These are phyloP conservation scores for Dentipellis fragilis DNA, from an alignment of 768 basidiomycete genomes.

Conservation along the genomic window DNA sequence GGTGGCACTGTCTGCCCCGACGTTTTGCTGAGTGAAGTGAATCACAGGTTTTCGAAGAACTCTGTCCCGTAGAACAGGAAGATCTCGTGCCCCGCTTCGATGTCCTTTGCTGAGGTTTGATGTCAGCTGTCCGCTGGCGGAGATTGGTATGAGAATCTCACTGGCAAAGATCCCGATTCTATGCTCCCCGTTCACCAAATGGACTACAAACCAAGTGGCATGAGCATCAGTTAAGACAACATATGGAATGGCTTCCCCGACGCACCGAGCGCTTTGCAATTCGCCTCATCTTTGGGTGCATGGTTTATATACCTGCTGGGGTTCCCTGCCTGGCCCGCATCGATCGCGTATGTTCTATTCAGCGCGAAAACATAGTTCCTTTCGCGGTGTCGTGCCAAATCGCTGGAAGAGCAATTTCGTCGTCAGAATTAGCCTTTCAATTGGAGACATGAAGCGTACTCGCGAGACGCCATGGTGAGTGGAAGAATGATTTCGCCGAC, in stretches of 20 bases:
- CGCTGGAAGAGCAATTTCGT: neutral
- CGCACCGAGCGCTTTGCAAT: neutral
- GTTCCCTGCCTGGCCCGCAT: neutral
- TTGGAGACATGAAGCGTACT: neutral
- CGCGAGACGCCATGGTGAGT: neutral
- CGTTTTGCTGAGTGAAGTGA: neutral
- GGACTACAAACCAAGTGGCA: neutral
- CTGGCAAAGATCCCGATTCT: neutral
- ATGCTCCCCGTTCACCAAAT: neutral
- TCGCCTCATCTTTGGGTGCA: neutral
- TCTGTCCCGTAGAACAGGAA: neutral
- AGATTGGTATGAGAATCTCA: neutral
- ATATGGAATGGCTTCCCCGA: neutral
- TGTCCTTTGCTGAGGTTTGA: neutral
- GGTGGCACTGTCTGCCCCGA: neutral
- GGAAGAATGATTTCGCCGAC: neutral
- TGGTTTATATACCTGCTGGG: neutral
- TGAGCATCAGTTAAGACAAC: neutral
- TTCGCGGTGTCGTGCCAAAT: neutral
- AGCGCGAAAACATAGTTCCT: neutral
- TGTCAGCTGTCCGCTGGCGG: neutral
- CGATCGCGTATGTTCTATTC: neutral
- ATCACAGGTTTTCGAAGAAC: neutral
- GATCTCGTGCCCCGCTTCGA: neutral
- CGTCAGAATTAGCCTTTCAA: neutral